Evolutionary conservation across 1,139 yeast species (phyloP).

Genomic region (Lodderomyces theae): DNA sequence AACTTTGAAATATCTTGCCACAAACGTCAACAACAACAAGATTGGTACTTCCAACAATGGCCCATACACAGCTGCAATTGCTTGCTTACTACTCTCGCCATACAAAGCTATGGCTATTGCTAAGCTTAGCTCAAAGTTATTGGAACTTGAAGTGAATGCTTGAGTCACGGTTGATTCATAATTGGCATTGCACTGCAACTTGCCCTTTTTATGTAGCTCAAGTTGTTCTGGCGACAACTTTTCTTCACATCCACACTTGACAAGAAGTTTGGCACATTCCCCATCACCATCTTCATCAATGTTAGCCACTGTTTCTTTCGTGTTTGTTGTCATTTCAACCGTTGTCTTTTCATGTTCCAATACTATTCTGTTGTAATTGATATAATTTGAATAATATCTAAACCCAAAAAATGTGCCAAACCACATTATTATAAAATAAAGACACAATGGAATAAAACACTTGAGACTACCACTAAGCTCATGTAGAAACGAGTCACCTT

Average conservation of each 20-base stretch:
- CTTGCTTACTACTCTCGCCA: constrained; percentile 52
- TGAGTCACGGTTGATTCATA: constrained; percentile 49
- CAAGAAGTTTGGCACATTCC: constrained; percentile 14
- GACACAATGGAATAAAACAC: constrained; percentile 49
- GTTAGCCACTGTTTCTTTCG: too few relatives aligned
- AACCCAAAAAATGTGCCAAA: constrained; percentile 41
- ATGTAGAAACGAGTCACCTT: constrained; percentile 49
- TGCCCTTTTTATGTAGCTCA: neutral
- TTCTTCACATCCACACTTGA: constrained; percentile 39
- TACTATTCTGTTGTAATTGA: constrained; percentile 6
- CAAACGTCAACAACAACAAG: constrained; percentile 40
- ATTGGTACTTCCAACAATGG: constrained; percentile 59
- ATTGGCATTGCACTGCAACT: constrained; percentile 32
- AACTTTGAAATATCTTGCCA: constrained; percentile 33
- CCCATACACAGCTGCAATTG: constrained; percentile 61
- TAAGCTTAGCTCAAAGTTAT: constrained; percentile 51
- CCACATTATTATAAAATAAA: constrained; percentile 49
- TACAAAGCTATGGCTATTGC: constrained; percentile 55
- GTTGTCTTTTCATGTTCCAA: constrained; percentile 3
- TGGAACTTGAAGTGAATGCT: constrained; percentile 57
- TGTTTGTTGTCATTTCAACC: too few relatives aligned
- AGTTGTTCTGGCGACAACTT: constrained; percentile 5
- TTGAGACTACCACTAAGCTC: constrained; percentile 51
- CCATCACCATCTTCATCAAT: neutral
- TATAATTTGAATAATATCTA: constrained; percentile 23